phyloP scores from a whole-genome alignment of 2,329 filamentous ascomycete species.

The Akanthomyces dipterigenus region DNA sequence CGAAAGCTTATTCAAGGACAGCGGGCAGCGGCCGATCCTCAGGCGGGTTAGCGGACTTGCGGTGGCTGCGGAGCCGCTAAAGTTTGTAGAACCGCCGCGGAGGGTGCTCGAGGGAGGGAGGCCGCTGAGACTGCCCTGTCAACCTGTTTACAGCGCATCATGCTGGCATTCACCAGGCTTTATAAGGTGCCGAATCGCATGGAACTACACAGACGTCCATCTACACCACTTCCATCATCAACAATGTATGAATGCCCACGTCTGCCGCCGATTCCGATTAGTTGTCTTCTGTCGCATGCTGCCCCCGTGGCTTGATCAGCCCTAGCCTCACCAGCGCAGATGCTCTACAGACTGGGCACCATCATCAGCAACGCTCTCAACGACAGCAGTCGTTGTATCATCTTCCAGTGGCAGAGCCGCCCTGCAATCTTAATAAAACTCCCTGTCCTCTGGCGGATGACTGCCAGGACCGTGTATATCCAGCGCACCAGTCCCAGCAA shows the following conservation, averaged over 20 bases:
- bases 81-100: background rate
- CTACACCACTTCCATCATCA: background rate
- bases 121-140: too few species aligned
- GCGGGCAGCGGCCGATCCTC: background rate
- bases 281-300: background rate
- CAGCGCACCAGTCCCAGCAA: background rate
- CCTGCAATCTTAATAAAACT: background rate
- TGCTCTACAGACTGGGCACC: background rate
- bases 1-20: background rate
- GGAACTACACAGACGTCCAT: background rate
- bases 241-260: too few species aligned
- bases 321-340: background rate
- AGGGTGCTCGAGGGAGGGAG: background rate
- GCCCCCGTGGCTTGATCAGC: background rate
- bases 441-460: background rate
- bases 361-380: background rate
- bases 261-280: background rate
- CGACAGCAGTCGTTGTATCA: background rate
- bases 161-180: too few species aligned
- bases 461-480: background rate
- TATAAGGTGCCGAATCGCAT: background rate
- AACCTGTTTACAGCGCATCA: too few species aligned
- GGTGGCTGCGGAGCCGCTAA: conserved; percentile 3
- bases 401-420: background rate
- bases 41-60: conserved; percentile 8